phyloP scores from a whole-genome alignment of 2,329 filamentous ascomycete species.

The Colletotrichum navitas region DNA sequence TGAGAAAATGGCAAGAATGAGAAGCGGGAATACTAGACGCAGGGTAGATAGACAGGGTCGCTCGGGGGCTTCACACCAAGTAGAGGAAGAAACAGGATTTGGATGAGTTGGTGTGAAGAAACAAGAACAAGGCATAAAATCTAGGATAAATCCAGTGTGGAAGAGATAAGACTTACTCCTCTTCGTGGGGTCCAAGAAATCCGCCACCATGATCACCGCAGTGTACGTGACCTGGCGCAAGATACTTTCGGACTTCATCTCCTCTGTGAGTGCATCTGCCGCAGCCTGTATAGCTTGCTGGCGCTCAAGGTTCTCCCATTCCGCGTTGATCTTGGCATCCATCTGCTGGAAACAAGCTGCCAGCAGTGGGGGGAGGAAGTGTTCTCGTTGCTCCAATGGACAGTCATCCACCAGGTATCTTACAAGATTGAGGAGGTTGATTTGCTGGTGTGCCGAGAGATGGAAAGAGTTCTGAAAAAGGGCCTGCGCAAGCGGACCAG shows the following conservation, averaged over 20 bases:
- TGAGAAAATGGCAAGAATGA: not conserved
- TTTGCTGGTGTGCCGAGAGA: slow-evolving; percentile 92
- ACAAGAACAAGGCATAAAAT: not conserved
- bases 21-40: not conserved
- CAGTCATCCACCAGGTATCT: slow-evolving; percentile 93
- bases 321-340: slow-evolving; percentile 85
- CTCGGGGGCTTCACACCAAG: not conserved
- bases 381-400: slow-evolving; percentile 79
- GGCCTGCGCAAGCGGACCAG: slow-evolving; percentile 84
- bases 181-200: slow-evolving; percentile 83
- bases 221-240: slow-evolving; percentile 92
- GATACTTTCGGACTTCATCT: slow-evolving; percentile 99
- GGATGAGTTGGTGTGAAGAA: not conserved
- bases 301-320: slow-evolving; percentile 84
- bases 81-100: not conserved
- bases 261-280: slow-evolving; percentile 86
- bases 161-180: slow-evolving; percentile 62
- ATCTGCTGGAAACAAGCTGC: slow-evolving; percentile 86
- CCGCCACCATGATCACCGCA: slow-evolving; percentile 90
- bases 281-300: slow-evolving; percentile 72
- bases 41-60: not conserved
- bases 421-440: slow-evolving; percentile 90
- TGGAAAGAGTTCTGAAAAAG: slow-evolving; percentile 85
- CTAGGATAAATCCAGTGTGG: not conserved
- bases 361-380: slow-evolving; percentile 88